phyloP scores from a whole-genome alignment of 2,329 filamentous ascomycete genomes.

The Claviceps cyperi region DNA sequence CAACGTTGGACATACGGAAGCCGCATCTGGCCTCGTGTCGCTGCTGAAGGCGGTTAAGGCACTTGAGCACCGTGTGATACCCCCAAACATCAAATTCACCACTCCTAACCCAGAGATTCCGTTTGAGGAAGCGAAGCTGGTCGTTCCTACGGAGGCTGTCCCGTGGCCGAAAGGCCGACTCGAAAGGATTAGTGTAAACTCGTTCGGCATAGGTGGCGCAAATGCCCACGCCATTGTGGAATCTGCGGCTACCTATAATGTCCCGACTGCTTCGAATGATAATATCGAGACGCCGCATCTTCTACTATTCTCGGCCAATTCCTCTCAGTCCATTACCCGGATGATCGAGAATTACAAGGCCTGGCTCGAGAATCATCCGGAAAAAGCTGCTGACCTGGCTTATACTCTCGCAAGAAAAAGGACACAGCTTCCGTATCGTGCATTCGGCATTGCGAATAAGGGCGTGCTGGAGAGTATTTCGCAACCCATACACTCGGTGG shows the following conservation, averaged over 20 bases:
- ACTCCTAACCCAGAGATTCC: slow-evolving; percentile 20
- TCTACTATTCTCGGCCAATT: neutral
- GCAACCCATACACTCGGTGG: neutral
- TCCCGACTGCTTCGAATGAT: neutral
- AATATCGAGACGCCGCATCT: neutral
- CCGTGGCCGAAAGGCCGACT: slow-evolving; percentile 21
- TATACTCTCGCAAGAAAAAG: neutral
- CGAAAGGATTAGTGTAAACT: slow-evolving; percentile 16
- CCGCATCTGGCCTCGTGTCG: slow-evolving; percentile 25
- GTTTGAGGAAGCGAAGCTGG: slow-evolving; percentile 13
- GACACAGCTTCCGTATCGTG: neutral
- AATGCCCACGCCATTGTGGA: slow-evolving; percentile 17
- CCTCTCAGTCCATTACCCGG: neutral
- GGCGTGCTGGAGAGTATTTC: slow-evolving; percentile 3
- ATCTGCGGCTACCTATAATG: neutral
- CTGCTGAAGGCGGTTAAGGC: slow-evolving; percentile 29
- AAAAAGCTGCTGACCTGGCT: neutral
- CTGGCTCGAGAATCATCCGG: neutral
- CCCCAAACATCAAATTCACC: slow-evolving; percentile 23
- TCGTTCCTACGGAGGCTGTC: slow-evolving; percentile 15
- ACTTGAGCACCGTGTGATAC: slow-evolving; percentile 24
- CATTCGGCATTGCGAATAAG: neutral
- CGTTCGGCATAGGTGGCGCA: slow-evolving; percentile 22
- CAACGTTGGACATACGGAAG: slow-evolving; percentile 30
- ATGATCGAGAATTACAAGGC: neutral